Base-by-base conservation (phyloP, 2,329 filamentous ascomycete genomes). In the Sporothrix dimorphospora region DNA sequence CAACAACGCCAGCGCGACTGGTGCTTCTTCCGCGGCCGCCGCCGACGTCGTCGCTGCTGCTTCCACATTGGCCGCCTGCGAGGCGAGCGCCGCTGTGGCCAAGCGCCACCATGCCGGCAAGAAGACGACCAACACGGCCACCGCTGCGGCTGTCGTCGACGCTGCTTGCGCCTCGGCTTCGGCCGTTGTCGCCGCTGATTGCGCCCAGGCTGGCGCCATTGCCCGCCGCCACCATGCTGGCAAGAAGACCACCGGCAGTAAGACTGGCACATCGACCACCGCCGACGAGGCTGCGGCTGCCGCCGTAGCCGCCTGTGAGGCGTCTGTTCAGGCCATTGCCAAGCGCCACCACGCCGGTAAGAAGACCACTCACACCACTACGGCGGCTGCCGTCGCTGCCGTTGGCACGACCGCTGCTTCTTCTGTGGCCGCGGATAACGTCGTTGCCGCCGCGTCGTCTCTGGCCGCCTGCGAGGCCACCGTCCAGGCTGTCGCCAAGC, bases 261-360 rank as follows among this genome's bases (percentile, higher is more conserved):
- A n/a, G n/a, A n/a, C 27, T 27, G 59, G 34, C 24, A 21, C 30
- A 9, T 38, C 51, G 2, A 30, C 68, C 19, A 45, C 53, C 51
- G 30, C 53, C 9, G 55, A 61, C 42, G 11, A 45, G 11, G 69
- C 55, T n/a, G 57, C 3, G 27, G 51, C 47, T 12, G 34, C 55
- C 1, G 30, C 30, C 30, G 30, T 34, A 3, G 30, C 30, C 30
- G 30, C 30, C 30, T 34, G 30, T 6, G 30, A 34, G 30, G 30
- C 30, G 30, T 34, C 30, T 34, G 30, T 34, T 34, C 30, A 34
- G 30, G 30, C 30, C 30, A 34, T 34, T 34, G 30, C 61, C 57
- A 63, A 61, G 30, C 69, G 69, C 21, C 69, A 71, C 57, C 57
- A 71, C 59, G 69, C 69, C 34, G 59, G 69, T 47, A 55, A 67